These are phyloP conservation scores for Neophaeococcomyces mojaviensis DNA, from an alignment of 2,329 filamentous ascomycete genomes.

Conservation along the genomic window DNA sequence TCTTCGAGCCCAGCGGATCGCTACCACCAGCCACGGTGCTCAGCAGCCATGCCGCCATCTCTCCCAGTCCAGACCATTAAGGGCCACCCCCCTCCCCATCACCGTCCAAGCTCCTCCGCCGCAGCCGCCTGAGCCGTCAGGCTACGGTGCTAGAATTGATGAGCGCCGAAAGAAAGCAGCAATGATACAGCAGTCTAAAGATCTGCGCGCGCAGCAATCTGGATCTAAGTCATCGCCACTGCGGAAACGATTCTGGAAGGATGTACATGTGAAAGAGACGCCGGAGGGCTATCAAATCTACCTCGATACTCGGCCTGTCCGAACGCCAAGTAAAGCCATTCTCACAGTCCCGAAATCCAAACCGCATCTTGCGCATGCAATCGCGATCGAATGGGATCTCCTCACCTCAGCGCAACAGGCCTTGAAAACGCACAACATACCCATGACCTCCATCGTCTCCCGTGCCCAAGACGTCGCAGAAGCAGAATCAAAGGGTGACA, in stretches of 20 bases:
- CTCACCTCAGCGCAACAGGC: slow-evolving; percentile 76
- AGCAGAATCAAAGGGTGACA: slow-evolving; percentile 51
- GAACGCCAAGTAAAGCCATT: slow-evolving; percentile 65
- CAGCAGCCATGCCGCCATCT: background rate
- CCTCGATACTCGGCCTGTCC: slow-evolving; percentile 71
- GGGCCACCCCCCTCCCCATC: slow-evolving; percentile 44
- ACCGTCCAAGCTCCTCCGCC: slow-evolving; percentile 55
- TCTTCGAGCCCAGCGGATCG: background rate
- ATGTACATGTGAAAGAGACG: slow-evolving; percentile 63
- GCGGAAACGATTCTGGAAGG: slow-evolving; percentile 79
- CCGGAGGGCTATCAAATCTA: slow-evolving; percentile 54
- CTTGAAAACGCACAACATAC: slow-evolving; percentile 77
- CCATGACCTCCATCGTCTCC: slow-evolving; percentile 75
- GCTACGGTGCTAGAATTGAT: slow-evolving; percentile 41
- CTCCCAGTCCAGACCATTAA: slow-evolving; percentile 3
- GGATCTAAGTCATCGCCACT: slow-evolving; percentile 34
- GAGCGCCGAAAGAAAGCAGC: slow-evolving; percentile 46
- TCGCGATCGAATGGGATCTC: slow-evolving; percentile 90
- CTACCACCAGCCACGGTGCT: too few species aligned
- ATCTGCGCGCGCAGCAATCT: slow-evolving; percentile 33
- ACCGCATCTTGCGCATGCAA: slow-evolving; percentile 70
- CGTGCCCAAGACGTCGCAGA: slow-evolving; percentile 73
- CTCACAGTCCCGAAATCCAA: slow-evolving; percentile 68
- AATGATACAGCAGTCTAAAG: slow-evolving; percentile 39
- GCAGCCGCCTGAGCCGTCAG: slow-evolving; percentile 44